Percentiles rank a stretch among this genome's conserved stretches.
Conservation (phyloP, 768 basidiomycete genomes). For the Hysterangium stoloniferum region DNA sequence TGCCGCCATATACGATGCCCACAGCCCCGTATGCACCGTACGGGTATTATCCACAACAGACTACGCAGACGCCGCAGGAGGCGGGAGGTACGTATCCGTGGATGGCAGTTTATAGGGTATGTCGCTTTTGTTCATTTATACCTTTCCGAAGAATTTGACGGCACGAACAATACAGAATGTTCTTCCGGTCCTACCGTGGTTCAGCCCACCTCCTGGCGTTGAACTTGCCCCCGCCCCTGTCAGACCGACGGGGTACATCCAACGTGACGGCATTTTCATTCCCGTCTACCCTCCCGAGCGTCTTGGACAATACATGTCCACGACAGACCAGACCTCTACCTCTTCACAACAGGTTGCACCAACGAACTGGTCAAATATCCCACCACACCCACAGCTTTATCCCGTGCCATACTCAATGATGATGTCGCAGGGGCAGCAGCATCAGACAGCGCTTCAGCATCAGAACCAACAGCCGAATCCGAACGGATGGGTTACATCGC, state of each 20-base stretch:
- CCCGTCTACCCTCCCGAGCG: constrained; percentile 9
- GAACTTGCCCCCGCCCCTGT: constrained; percentile 8
- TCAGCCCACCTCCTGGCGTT: constrained; percentile 11
- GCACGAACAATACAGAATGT: not conserved
- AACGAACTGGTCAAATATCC: not conserved
- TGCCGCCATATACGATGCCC: constrained; percentile 1
- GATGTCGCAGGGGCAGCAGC: not conserved
- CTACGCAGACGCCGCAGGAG: not conserved
- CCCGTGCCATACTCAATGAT: constrained; percentile 1
- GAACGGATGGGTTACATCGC: not conserved
- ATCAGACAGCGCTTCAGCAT: not conserved
- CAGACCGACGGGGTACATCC: constrained; percentile 9
- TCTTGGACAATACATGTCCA: constrained; percentile 11
- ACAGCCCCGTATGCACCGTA: not conserved
- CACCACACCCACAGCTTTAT: constrained; percentile 1
- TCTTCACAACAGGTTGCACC: not conserved
- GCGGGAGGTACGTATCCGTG: constrained; percentile 2
- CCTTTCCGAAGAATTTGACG: not conserved
- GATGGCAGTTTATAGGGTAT: constrained; percentile 10
- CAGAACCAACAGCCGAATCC: not conserved
- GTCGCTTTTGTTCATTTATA: not conserved
- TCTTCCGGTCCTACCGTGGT: constrained; percentile 3
- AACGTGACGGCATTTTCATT: constrained; percentile 8
- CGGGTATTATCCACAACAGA: constrained; percentile 2
- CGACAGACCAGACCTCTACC: not conserved